These are phyloP conservation scores for Bolboschoenoplectus hybrid DNA, from an alignment of 202 grass and related monocot genomes.

Conservation along the genomic window DNA sequence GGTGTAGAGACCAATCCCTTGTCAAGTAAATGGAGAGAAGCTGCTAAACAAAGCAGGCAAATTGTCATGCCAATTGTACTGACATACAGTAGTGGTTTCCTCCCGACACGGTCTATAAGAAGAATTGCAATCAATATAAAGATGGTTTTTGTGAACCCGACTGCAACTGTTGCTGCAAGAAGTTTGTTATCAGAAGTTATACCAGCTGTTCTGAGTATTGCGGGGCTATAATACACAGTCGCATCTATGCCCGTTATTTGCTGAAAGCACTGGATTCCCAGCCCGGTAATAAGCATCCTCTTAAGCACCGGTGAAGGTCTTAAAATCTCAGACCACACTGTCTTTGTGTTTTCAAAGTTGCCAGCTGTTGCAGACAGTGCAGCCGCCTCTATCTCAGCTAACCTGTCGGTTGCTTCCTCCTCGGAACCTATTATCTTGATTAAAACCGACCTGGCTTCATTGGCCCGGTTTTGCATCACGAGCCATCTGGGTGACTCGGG, in stretches of 20 bases:
- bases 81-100: slow-evolving; percentile 66
- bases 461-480: slow-evolving; percentile 53
- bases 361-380: slow-evolving; percentile 25
- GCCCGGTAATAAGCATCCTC: slow-evolving; percentile 61
- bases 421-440: slow-evolving; percentile 58
- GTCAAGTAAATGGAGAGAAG: slow-evolving; percentile 45
- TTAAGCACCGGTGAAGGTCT: slow-evolving; percentile 52
- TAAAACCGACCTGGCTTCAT: slow-evolving; percentile 62
- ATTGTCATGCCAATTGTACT: slow-evolving; percentile 71
- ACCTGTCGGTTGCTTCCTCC: slow-evolving; percentile 50
- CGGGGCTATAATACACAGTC: slow-evolving; percentile 82
- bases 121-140: slow-evolving; percentile 73
- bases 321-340: slow-evolving; percentile 60
- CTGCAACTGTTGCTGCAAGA: slow-evolving; percentile 69
- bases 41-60: slow-evolving; percentile 51
- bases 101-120: slow-evolving; percentile 62
- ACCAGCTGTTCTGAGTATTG: slow-evolving; percentile 66
- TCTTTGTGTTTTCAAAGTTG: slow-evolving; percentile 38
- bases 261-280: slow-evolving; percentile 73
- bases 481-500: slow-evolving; percentile 84
- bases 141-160: slow-evolving; percentile 64
- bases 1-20: slow-evolving; percentile 42
- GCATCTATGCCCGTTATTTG: slow-evolving; percentile 79
- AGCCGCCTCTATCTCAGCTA: slow-evolving; percentile 68
- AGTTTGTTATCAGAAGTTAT: slow-evolving; percentile 69